Evolutionary conservation across 148 eudicot genomes (phyloP), one percentile per base, ranked within the genome.

Genomic region (Chenopodium album): DNA sequence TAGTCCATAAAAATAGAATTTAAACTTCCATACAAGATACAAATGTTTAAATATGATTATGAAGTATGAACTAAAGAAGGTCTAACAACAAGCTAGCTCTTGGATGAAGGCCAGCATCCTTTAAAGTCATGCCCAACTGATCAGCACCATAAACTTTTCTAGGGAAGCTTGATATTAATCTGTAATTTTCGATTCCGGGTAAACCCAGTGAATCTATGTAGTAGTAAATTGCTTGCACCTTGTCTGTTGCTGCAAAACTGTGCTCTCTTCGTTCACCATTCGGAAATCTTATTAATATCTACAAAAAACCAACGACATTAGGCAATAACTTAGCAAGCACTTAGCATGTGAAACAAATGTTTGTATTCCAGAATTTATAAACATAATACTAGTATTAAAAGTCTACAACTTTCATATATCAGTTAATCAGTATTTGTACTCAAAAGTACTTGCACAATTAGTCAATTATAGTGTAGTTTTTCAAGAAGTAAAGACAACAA

Each of bases 261-360:
- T 86, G 86, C 84, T 92, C 93, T 86, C 81, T 89, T 81, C 98
- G 84, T 74, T 92, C 94, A 14, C 99, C 99, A 67, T 91, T 91
- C 26, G 98, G 98, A 86, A 96, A 94, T 78, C 95, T 85, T 82
- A 96, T 75, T 79, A 91, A 79, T 85, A 95, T 90, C 99, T 94
- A 91, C 76, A 76, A 46, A 28, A 72, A 48, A 71, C 16, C 52
- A 80, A 9, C 4, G 29, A 66, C 75, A 56, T 41, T 7, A 67
- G 34, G 3, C 23, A 17, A 47, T 7, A 28, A 41, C 44, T 78
- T 78, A 44, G 12, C 52, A 76, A 12, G 29, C 62, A 74, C 44
- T 75, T 52, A 75, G 12, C 16, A 76, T 20, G 10, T 34, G 29
- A 23, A 0, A 9, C 3, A 37, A 76, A 62, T 52, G 56, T 52